Base-by-base conservation (phyloP, 208 protist species). In the Trypanosoma mega region DNA sequence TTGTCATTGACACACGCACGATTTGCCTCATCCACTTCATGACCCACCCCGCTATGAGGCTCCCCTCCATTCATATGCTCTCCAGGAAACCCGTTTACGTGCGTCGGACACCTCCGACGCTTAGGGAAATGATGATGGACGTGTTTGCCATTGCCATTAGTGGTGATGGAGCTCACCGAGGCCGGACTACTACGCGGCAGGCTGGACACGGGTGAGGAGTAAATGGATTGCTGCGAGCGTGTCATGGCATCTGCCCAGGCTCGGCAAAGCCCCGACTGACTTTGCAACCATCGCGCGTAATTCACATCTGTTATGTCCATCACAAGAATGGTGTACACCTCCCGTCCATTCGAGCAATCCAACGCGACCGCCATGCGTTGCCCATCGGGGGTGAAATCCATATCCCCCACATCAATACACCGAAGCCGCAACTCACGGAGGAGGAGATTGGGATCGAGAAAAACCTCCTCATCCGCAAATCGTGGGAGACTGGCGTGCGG, bases 361-460 rank as follows among this genome's bases (percentile, higher is more conserved):
- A 92, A 11, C 14, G 77, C 76, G 16, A 82, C 62, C 12, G 75
- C 79, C 2, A 89, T 41, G 5, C 51, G 51, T 14, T 52, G 47
- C 46, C 81, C 78, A 57, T 87, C 74, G 0, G 72, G 72, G 5
- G 81, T 82, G 14, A 92, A 47, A 41, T 85, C 79, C 62, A 87
- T 68, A 23, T 89, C 81, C 3, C 79, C 81, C 4, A 92, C 36
- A 21, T 92, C 85, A 7, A 81, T 63, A 53, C 62, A 79, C 11
- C 58, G 30, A 11, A 87, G 51, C 2, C 64, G 31, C n/a, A 82
- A 68, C 49, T 92, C 78, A 27, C 69, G 37, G 41, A 69, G 49
- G 8, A 92, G 63, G 11, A 83, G 57, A 57, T 92, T 92, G 23
- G 82, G 37, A 66, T 92, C 85, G 14, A 92, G 65, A 39, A 85